Evolutionary conservation across 345 rosid genomes (phyloP).

Genomic region (Camelina neglecta): DNA sequence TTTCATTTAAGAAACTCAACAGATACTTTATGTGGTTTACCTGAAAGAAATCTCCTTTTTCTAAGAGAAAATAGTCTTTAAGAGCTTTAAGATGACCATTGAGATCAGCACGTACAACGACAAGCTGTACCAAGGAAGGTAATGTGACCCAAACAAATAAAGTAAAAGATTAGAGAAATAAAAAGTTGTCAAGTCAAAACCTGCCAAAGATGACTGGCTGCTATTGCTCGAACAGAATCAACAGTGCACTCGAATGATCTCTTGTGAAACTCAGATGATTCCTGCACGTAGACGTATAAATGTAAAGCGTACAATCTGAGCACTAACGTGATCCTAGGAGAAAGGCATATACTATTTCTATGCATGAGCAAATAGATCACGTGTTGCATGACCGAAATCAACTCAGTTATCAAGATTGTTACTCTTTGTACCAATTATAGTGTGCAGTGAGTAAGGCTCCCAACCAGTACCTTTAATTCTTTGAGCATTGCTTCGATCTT

Average conservation of each 20-base stretch:
- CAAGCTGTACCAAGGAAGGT: conserved; percentile 66
- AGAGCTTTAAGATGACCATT: conserved; percentile 95
- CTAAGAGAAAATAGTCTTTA: conserved; percentile 93
- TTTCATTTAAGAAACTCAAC: background rate
- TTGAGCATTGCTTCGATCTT: conserved; percentile 91
- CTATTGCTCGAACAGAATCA: conserved; percentile 88
- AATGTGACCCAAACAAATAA: conserved; percentile 21
- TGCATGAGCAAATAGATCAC: background rate
- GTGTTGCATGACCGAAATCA: conserved; percentile 19
- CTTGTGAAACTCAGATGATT: conserved; percentile 91
- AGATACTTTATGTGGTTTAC: conserved; percentile 44
- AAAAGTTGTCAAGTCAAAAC: conserved; percentile 50
- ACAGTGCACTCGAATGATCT: conserved; percentile 85
- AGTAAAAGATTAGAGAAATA: conserved; percentile 17
- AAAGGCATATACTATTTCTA: conserved; percentile 24
- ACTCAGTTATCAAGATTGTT: conserved; percentile 15
- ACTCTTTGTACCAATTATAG: background rate
- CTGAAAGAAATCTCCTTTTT: conserved; percentile 99
- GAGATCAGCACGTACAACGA: conserved; percentile 90
- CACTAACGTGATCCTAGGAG: conserved; percentile 14
- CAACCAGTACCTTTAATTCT: conserved; percentile 71
- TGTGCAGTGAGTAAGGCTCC: conserved; percentile 20
- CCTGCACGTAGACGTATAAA: conserved; percentile 52
- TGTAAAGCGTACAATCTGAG: conserved; percentile 20
- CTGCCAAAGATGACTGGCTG: conserved; percentile 99